Base-by-base conservation (phyloP, 2,329 filamentous ascomycete species). In the Pyrenochaeta sp. region DNA sequence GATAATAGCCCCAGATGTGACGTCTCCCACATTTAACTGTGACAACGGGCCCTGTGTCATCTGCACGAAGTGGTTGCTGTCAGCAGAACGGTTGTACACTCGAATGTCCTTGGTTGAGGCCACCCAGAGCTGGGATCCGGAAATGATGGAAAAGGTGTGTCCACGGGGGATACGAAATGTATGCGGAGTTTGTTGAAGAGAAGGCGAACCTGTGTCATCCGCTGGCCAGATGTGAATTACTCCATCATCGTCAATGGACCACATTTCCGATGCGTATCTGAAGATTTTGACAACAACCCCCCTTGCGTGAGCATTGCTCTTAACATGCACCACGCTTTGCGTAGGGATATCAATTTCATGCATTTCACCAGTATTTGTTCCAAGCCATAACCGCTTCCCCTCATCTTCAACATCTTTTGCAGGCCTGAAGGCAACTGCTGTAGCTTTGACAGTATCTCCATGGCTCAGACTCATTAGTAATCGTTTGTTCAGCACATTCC, bases 171-270 rank as follows among this genome's bases (percentile, higher is more conserved):
- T 79, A 52, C 91, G 87, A 75, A 90, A 96, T 32, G 87, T 89
- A 64, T 90, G 88, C 18, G 91, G 92, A 49, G 85, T 89, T 51
- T 87, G 86, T 50, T 87, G 84, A 27, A 98, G 77, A 56, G 87
- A 94, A 1, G 93, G 92, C 23, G 88, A 83, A 0, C 90, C 88
- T 5, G 85, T 85, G n/a, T 86, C 82, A 65, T 92, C 90, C 3
- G 93, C 88, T 1, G 86, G 87, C 95, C 95, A 99, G 4, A 98
- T 85, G 61, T 92, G 87, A 12, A 99, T 79, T 40, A 90, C 90
- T 10, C 95, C 95, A 41, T 90, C 87, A 60, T 97, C 93, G 71
- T 98, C 95, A 42, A 99, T 75, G 0, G 93, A 93, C 95, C 95
- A 99, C 73, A 99, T 85, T 68, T 97, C 91, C 62, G 92, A 91